Evolutionary conservation across 2,329 filamentous ascomycete species (phyloP).

Genomic region (Exophiala lecanii-corni): DNA sequence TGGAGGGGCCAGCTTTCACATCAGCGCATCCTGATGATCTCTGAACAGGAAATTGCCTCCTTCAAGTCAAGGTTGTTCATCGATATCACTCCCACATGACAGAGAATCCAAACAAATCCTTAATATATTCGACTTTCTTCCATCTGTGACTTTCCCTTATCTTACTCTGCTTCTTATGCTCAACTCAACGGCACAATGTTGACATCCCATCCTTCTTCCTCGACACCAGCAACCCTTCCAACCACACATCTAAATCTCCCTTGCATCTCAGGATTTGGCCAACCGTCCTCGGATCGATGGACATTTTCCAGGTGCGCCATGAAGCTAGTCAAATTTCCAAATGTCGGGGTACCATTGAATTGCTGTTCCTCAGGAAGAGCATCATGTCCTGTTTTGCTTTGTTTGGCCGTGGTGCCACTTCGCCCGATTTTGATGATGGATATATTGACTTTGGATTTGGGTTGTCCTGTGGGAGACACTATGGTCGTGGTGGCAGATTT

Average conservation of each 20-base stretch:
- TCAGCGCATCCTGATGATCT: too few species aligned
- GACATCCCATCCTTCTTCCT: constrained; percentile 44
- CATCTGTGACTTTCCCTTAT: too few species aligned
- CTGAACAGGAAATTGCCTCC: too few species aligned
- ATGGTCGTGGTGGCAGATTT: background rate
- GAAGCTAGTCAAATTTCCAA: constrained; percentile 38
- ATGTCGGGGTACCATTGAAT: constrained; percentile 30
- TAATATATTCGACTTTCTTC: too few species aligned
- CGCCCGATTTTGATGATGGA: background rate
- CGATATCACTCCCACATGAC: too few species aligned
- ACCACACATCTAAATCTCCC: constrained; percentile 42
- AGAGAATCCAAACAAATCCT: too few species aligned
- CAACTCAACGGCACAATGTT: constrained; percentile 39
- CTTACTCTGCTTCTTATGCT: too few species aligned
- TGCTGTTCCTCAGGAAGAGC: background rate
- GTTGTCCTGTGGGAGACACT: background rate
- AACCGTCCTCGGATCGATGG: constrained; percentile 32
- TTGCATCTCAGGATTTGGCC: constrained; percentile 35
- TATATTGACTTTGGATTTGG: background rate
- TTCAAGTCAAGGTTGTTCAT: too few species aligned
- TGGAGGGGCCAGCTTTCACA: too few species aligned
- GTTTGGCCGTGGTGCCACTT: background rate
- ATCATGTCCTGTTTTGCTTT: background rate
- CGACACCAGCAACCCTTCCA: constrained; percentile 35
- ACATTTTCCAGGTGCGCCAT: constrained; percentile 40